Base-by-base conservation (phyloP, 176 grass and related monocot genomes). In the Thalia dealbata region DNA sequence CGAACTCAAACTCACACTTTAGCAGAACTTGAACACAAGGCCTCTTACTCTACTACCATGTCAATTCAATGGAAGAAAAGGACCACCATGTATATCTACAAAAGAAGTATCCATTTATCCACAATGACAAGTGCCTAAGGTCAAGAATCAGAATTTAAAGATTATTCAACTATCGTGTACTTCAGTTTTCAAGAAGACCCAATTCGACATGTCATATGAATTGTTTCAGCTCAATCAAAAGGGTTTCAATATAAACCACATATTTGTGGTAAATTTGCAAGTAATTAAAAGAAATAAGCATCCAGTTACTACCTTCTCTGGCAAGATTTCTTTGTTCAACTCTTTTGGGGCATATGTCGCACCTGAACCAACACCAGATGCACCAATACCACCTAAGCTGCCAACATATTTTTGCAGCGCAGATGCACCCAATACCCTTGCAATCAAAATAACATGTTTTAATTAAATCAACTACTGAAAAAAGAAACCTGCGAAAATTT, bases 261-360 rank as follows among this genome's bases (percentile, higher is more conserved):
- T 18, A 2, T 13, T 10, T 21, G n/a, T 24, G 22, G 19, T 43
- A 22, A 68, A 1, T 19, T 21, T 58, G 15, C 11, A 48, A 8
- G 15, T 24, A 64, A 1, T 64, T 30, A 64, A 26, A 32, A 11
- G 7, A 64, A 64, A 15, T 11, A 64, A 12, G 6, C 7, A 10
- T 43, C 10, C 16, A n/a, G 38, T 41, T 13, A 68, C 32, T 89
- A 99, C 95, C 90, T 99, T 99, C 64, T 95, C 95, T 50, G 95
- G 95, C 69, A 86, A 78, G 26, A 99, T 78, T 83, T 99, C 95
- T 80, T 99, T 95, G 81, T 91, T 99, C 69, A 95, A 73, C 44
- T 95, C 95, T 84, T 95, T 99, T 13, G 90, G 83, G 32, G 95
- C 79, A 86, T 95, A 95, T 0, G 90, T 91, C 3, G 90, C 82